These are phyloP conservation scores for Coemansia sp. DNA, from an alignment of 192 early-diverging fungal species.

Conservation along the genomic window DNA sequence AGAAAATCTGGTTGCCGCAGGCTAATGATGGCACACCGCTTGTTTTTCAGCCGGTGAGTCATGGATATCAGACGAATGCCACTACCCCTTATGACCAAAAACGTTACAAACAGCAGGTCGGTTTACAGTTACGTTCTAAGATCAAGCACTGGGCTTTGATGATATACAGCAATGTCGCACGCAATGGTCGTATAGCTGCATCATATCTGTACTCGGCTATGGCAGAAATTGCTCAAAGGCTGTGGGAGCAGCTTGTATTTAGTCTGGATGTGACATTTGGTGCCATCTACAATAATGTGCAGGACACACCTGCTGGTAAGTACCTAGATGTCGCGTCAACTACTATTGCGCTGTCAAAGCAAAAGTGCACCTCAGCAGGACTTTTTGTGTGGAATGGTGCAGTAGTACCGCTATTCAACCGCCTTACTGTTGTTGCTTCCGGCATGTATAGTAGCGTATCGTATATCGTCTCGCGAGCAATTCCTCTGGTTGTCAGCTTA, in stretches of 20 bases:
- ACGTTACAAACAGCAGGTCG: background rate
- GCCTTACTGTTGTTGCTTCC: background rate
- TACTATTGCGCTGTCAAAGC: background rate
- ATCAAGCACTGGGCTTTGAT: no score
- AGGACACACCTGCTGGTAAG: background rate
- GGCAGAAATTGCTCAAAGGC: no score
- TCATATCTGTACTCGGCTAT: no score
- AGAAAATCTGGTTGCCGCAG: conserved; percentile 29
- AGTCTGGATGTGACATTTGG: no score
- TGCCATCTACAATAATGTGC: no score
- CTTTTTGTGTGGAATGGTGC: background rate
- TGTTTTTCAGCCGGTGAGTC: conserved; percentile 10
- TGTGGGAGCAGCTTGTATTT: no score
- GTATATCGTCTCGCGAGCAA: conserved; percentile 6
- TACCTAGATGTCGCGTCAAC: no score
- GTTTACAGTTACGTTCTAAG: background rate
- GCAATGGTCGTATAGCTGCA: no score
- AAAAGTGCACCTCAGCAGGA: background rate
- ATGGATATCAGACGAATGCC: background rate
- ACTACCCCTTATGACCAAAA: background rate
- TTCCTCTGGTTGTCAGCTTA: conserved; percentile 4
- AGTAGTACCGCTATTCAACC: conserved; percentile 4
- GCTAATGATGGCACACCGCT: conserved; percentile 46
- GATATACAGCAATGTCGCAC: no score
- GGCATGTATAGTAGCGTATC: background rate